A percentile compares a stretch with the other conserved stretches of the same genome.
Evolutionary conservation across 2,329 filamentous ascomycete species (phyloP).

Genomic region (Akanthomyces uredinophilus): DNA sequence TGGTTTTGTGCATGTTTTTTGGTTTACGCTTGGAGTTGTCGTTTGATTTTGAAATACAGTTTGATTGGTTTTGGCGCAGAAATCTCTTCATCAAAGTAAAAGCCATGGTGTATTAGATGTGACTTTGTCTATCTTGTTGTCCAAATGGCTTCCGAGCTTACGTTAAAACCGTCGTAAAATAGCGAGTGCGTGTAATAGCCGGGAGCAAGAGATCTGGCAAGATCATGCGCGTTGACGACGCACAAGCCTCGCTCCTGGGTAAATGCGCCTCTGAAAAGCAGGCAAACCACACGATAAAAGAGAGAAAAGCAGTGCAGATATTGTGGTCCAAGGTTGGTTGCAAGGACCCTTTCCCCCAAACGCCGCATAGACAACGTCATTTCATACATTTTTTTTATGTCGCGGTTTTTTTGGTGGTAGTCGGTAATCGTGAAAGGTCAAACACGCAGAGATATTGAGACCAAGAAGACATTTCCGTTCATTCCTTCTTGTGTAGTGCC

Average conservation of each 20-base stretch:
- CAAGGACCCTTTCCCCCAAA: conserved; percentile 10
- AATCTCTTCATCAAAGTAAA: not conserved
- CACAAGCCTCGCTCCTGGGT: not conserved
- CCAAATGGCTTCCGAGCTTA: conserved; percentile 7
- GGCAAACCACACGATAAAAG: not conserved
- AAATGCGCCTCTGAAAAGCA: not conserved
- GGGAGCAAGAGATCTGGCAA: not conserved
- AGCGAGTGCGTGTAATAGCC: not conserved
- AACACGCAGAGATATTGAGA: not conserved
- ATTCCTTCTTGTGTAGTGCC: not conserved
- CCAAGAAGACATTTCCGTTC: not conserved
- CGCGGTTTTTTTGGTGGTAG: not conserved
- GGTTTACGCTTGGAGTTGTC: not conserved
- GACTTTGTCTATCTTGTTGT: conserved; percentile 12
- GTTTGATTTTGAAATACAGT: conserved; percentile 5
- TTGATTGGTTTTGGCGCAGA: not conserved
- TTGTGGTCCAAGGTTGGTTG: not conserved
- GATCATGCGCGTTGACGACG: not conserved
- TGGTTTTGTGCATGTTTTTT: not conserved
- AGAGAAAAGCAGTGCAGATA: conserved; percentile 10
- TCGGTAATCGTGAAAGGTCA: not conserved
- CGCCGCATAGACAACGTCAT: conserved; percentile 12
- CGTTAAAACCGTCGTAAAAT: not conserved
- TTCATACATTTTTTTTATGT: conserved; percentile 13
- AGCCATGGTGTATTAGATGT: conserved; percentile 12